Evolutionary conservation across 2,329 filamentous ascomycete species (phyloP), one percentile per base, ranked within the genome.

Genomic region (Shiraia bambusicola): DNA sequence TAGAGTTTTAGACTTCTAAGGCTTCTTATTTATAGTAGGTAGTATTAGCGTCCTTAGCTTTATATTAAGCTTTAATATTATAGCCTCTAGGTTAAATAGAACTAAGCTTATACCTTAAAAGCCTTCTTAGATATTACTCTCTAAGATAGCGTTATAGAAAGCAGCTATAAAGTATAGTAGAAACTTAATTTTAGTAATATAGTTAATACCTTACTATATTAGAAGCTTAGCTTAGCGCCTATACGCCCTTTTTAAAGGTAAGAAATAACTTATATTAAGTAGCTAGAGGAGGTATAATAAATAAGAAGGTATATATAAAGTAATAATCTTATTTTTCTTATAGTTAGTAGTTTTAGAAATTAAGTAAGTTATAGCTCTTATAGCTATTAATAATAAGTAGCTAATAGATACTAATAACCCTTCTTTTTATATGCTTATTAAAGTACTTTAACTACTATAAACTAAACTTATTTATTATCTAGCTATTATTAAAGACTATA

Each of bases 81-180:
- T n/a, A n/a, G n/a, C n/a, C n/a, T n/a, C n/a, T n/a, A n/a, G n/a
- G n/a, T n/a, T n/a, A n/a, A 26, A 29, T 39, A 34, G 54, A 31
- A 57, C 36, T 17, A 54, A 44, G 4, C 47, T 48, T 41, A 37
- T 50, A 6, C 40, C 47, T 31, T 26, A 36, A 34, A 54, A 54
- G n/a, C 50, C 39, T 34, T 34, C 45, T 28, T 37, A 33, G 28
- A 54, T 51, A 22, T 47, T 51, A 27, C 45, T 28, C 16, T 49
- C 31, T 34, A 27, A 43, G 19, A 54, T 35, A 16, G 40, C 37
- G 29, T 17, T 37, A 19, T 5, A 22, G 5, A 35, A 19, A 3
- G 45, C 24, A 19, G 19, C 16, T 34, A 3, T 22, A 19, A 49
- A 51, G 29, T 45, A 37, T 2, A n/a, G 14, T 9, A 47, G 47